Evolutionary conservation across 345 rosid species (phyloP).

Genomic region (Acer saccharum): DNA sequence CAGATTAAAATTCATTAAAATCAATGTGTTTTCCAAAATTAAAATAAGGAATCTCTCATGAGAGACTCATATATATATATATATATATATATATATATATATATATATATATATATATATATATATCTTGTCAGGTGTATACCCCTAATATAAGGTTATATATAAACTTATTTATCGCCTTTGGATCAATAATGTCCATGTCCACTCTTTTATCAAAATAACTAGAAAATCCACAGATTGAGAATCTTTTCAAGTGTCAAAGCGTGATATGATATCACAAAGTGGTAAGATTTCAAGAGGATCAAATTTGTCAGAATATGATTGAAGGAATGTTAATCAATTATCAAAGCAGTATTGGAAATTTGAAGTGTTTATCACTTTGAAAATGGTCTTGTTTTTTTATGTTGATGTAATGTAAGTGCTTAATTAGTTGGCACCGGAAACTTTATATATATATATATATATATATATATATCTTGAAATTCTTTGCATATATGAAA

Average conservation of each 20-base stretch:
- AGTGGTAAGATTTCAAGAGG: not conserved
- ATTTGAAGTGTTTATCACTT: conserved; percentile 25
- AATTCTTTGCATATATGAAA: too few relatives aligned
- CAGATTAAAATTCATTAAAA: too few relatives aligned
- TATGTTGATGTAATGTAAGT: conserved; percentile 10
- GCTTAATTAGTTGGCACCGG: conserved; percentile 1
- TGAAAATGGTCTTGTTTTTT: not conserved
- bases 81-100: too few relatives aligned
- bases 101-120: too few relatives aligned
- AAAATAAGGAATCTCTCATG: too few relatives aligned
- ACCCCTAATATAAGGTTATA: too few relatives aligned
- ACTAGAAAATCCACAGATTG: not conserved
- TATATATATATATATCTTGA: too few relatives aligned
- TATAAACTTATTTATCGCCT: too few relatives aligned
- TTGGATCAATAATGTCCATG: not conserved
- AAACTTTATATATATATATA: not conserved
- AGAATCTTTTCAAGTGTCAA: conserved; percentile 18
- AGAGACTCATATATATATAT: too few relatives aligned
- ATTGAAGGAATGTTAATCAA: conserved; percentile 15
- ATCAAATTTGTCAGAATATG: conserved; percentile 17
- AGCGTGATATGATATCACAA: conserved; percentile 15
- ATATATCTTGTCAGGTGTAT: too few relatives aligned
- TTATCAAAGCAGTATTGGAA: conserved; percentile 2
- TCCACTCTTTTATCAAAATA: not conserved
- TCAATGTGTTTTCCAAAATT: too few relatives aligned